Conservation (phyloP, 2,329 filamentous ascomycete species). For the Aureobasidium lini region DNA sequence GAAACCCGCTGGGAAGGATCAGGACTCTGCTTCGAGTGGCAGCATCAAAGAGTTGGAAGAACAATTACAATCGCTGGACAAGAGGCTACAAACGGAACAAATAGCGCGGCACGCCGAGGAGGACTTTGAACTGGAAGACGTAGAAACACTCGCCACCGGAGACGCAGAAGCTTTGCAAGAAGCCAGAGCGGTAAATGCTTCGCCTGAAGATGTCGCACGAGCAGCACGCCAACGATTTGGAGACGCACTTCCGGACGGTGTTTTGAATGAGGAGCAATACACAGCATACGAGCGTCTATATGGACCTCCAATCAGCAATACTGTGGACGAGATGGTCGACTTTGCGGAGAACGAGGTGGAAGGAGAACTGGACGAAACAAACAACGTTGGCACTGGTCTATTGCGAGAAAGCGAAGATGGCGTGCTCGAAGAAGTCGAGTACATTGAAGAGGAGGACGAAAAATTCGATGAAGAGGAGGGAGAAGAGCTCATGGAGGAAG, state of each 20-base stretch:
- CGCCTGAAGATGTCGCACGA: conserved; percentile 55
- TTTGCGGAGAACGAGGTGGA: conserved; percentile 24
- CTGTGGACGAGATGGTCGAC: conserved; percentile 44
- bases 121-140: neutral
- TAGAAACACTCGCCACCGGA: neutral
- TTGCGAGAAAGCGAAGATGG: conserved; percentile 51
- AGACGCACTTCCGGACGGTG: conserved; percentile 64
- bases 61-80: neutral
- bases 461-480: conserved; percentile 34
- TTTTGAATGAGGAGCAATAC: conserved; percentile 64
- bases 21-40: neutral
- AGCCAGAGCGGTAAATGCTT: neutral
- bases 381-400: conserved; percentile 43
- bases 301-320: conserved; percentile 62
- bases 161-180: conserved; percentile 30
- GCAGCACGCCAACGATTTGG: conserved; percentile 68
- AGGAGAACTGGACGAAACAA: conserved; percentile 37
- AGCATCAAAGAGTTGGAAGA: neutral
- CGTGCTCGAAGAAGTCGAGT: conserved; percentile 54
- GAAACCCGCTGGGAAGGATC: neutral
- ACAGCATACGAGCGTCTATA: conserved; percentile 73
- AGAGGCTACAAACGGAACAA: neutral
- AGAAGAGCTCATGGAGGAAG: conserved; percentile 19
- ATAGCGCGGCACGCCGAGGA: neutral
- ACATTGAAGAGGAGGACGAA: conserved; percentile 45